Evolutionary conservation across 2,329 filamentous ascomycete genomes (phyloP).

Genomic region (Cucurbitaria berberidis): DNA sequence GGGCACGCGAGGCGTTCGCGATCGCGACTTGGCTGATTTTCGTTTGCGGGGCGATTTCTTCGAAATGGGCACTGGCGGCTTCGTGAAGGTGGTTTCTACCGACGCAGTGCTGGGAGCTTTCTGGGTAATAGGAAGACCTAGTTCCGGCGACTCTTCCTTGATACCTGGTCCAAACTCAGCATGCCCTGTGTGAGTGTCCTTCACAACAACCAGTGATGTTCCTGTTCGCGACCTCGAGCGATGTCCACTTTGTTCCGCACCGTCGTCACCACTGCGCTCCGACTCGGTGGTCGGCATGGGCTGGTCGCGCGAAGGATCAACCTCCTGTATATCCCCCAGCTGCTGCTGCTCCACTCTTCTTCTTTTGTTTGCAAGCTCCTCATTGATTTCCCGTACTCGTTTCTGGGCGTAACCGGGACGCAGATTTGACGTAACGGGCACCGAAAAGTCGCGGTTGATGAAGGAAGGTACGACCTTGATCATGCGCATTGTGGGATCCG

Average conservation of each 20-base stretch:
- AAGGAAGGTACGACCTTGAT: conserved; percentile 42
- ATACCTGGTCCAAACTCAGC: conserved; percentile 22
- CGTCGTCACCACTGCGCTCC: conserved; percentile 19
- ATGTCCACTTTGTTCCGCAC: not conserved
- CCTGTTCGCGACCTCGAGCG: conserved; percentile 20
- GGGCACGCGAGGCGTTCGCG: not conserved
- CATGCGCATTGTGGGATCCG: conserved; percentile 30
- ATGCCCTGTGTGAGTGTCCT: conserved; percentile 24
- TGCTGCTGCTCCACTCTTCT: conserved; percentile 27
- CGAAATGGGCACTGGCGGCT: conserved; percentile 10
- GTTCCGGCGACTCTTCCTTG: conserved; percentile 39
- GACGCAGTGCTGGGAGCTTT: conserved; percentile 1
- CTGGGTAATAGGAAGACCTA: conserved; percentile 9
- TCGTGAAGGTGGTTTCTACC: conserved; percentile 8
- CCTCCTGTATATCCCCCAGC: conserved; percentile 16
- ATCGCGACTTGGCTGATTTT: not conserved
- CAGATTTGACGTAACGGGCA: conserved; percentile 40
- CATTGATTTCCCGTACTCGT: conserved; percentile 19
- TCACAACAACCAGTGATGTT: conserved; percentile 25
- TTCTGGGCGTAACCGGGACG: conserved; percentile 33
- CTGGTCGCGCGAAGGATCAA: conserved; percentile 28
- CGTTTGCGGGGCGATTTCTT: not conserved
- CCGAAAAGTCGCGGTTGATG: conserved; percentile 39
- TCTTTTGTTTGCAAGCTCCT: conserved; percentile 28
- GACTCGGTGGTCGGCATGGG: conserved; percentile 39